phyloP scores from a whole-genome alignment of 1,139 yeast genomes.

The Yamadazyma kanchanaburiensis region DNA sequence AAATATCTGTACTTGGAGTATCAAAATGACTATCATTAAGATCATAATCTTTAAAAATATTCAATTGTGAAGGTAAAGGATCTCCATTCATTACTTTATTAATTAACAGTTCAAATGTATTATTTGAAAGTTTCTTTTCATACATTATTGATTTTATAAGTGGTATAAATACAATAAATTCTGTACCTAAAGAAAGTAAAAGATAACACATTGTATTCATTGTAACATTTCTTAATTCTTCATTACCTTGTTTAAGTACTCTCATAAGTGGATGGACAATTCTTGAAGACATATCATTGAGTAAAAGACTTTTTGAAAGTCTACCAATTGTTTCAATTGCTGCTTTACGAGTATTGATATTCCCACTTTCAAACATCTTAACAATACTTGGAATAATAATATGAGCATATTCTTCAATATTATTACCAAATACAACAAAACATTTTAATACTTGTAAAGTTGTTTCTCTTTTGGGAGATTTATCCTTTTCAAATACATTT shows the following conservation, averaged over 20 bases:
- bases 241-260: constrained; percentile 55
- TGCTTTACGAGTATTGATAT: constrained; percentile 57
- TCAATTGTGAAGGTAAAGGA: constrained; percentile 76
- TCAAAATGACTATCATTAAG: constrained; percentile 49
- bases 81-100: constrained; percentile 81
- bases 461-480: constrained; percentile 58
- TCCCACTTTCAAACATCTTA: constrained; percentile 70
- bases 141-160: constrained; percentile 71
- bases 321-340: constrained; percentile 87
- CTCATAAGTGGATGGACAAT: constrained; percentile 84
- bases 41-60: constrained; percentile 67
- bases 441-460: constrained; percentile 79
- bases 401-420: constrained; percentile 85
- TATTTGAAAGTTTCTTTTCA: constrained; percentile 63
- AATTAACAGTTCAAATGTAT: constrained; percentile 78
- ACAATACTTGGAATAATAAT: constrained; percentile 83
- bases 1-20: constrained; percentile 63
- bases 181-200: constrained; percentile 77
- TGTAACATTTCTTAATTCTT: constrained; percentile 61
- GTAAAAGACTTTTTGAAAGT: constrained; percentile 65
- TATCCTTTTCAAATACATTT: constrained; percentile 77
- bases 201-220: constrained; percentile 81
- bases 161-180: constrained; percentile 85
- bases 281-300: constrained; percentile 88
- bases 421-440: constrained; percentile 84